These are phyloP conservation scores for Kodamaea laetipori DNA, from an alignment of 805 yeast species.

Conservation along the genomic window DNA sequence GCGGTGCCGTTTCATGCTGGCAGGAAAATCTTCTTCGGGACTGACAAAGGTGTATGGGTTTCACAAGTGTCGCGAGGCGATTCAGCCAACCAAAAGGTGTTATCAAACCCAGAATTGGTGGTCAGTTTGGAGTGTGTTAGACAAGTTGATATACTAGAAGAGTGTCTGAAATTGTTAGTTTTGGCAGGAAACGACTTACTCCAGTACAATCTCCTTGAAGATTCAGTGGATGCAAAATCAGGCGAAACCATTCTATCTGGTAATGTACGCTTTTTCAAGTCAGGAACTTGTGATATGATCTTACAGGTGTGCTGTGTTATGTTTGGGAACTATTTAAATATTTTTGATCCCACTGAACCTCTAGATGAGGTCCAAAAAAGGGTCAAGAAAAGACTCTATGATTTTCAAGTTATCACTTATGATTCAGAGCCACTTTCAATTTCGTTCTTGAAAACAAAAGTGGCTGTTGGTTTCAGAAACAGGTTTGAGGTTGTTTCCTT, in stretches of 20 bases:
- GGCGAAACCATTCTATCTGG: slow-evolving; percentile 79
- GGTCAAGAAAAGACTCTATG: slow-evolving; percentile 59
- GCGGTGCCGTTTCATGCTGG: slow-evolving; percentile 96
- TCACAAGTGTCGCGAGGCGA: no score
- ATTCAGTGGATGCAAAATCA: slow-evolving; percentile 54
- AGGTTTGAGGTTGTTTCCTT: slow-evolving; percentile 96
- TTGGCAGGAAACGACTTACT: slow-evolving; percentile 79
- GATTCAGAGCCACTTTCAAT: slow-evolving; percentile 89
- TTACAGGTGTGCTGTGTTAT: slow-evolving; percentile 88
- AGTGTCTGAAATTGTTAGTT: slow-evolving; percentile 78
- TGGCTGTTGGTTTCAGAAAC: slow-evolving; percentile 93
- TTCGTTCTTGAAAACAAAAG: slow-evolving; percentile 81
- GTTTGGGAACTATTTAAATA: slow-evolving; percentile 74
- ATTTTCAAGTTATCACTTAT: slow-evolving; percentile 74
- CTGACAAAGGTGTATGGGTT: slow-evolving; percentile 86
- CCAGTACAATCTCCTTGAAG: slow-evolving; percentile 66
- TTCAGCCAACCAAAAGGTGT: slow-evolving; percentile 31
- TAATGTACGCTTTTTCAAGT: slow-evolving; percentile 89
- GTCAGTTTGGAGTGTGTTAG: slow-evolving; percentile 75
- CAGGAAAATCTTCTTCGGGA: slow-evolving; percentile 83
- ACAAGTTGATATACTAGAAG: slow-evolving; percentile 89
- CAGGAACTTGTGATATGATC: slow-evolving; percentile 89
- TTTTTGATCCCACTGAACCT: slow-evolving; percentile 88
- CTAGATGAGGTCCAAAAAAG: slow-evolving; percentile 53
- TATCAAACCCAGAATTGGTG: slow-evolving; percentile 73